Conservation (phyloP, 1,284 basidiomycete species). For the Trichosporon sp. region DNA sequence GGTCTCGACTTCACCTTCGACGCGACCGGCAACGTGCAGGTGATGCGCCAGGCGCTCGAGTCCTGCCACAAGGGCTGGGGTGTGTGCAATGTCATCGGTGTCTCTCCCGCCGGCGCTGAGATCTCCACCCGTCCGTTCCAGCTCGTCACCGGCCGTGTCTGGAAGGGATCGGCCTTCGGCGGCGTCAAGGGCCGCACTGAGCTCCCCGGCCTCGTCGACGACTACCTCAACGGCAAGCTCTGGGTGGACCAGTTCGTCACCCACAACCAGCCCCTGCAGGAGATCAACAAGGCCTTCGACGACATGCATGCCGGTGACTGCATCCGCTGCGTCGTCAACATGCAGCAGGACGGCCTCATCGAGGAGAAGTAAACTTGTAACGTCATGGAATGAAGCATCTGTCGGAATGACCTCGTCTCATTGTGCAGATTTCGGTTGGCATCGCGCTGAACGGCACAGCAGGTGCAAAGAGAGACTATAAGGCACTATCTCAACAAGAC, state of each 20-base stretch:
- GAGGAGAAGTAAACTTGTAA: conserved; percentile 15
- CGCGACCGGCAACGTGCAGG: conserved; percentile 90
- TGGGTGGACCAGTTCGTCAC: conserved; percentile 86
- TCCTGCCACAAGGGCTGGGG: conserved; percentile 99
- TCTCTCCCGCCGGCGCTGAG: conserved; percentile 94
- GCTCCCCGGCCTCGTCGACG: conserved; percentile 81
- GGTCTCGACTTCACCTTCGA: conserved; percentile 98
- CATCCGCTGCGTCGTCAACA: conserved; percentile 78
- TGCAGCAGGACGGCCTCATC: conserved; percentile 45
- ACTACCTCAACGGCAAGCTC: conserved; percentile 55
- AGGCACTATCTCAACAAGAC: too few species aligned
- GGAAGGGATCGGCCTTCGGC: conserved; percentile 95
- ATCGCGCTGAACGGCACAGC: too few species aligned
- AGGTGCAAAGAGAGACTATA: too few species aligned
- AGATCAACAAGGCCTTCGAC: conserved; percentile 87
- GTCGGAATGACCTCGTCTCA: neutral
- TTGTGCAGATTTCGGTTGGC: too few species aligned
- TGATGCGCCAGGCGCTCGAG: conserved; percentile 95
- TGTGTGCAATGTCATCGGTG: conserved; percentile 90
- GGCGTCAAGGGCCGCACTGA: conserved; percentile 98
- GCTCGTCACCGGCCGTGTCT: conserved; percentile 80
- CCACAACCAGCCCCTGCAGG: conserved; percentile 70
- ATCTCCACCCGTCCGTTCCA: conserved; percentile 93
- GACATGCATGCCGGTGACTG: conserved; percentile 94
- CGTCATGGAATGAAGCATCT: neutral